Percentiles rank a stretch among this genome's conserved stretches.
Conservation (phyloP, 2,329 filamentous ascomycete species). For the Exophiala mesophila region DNA sequence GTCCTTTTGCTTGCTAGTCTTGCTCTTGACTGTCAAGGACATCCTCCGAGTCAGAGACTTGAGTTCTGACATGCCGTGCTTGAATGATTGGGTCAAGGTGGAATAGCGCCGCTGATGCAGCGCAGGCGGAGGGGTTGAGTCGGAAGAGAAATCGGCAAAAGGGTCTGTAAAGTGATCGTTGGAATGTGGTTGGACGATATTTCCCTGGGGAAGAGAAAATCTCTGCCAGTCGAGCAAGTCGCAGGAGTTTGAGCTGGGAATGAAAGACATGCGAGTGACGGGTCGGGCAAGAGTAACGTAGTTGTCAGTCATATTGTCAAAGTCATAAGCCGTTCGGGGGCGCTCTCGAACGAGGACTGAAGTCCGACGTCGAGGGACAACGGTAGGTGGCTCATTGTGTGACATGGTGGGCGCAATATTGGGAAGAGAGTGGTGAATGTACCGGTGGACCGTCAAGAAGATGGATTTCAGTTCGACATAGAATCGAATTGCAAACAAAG, state of each 20-base stretch:
- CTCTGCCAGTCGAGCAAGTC: conserved; percentile 21
- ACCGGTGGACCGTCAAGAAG: too few species aligned
- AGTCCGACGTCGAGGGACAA: conserved; percentile 33
- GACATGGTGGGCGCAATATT: conserved; percentile 19
- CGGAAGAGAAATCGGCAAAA: conserved; percentile 14
- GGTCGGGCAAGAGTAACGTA: conserved; percentile 5
- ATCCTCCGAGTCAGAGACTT: conserved; percentile 23
- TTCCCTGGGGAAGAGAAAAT: conserved; percentile 16
- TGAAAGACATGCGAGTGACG: conserved; percentile 17
- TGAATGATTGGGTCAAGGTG: conserved; percentile 21
- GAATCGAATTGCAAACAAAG: too few species aligned
- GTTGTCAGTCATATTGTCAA: conserved; percentile 6
- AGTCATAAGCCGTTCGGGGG: conserved; percentile 32
- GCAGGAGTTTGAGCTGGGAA: conserved; percentile 4
- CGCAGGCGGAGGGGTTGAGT: conserved; percentile 2
- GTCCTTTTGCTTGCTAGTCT: conserved; percentile 16
- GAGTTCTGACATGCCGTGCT: conserved; percentile 23
- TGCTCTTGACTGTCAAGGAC: conserved; percentile 25
- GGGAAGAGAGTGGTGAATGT: too few species aligned
- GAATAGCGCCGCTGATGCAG: conserved; percentile 23
- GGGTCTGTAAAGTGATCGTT: conserved; percentile 16
- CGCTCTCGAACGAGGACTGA: conserved; percentile 37
- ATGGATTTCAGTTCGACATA: too few species aligned
- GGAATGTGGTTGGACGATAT: conserved; percentile 9
- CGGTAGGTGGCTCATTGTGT: conserved; percentile 26